Conservation (phyloP, 2,329 filamentous ascomycete genomes). For the Drechslera avenae region DNA sequence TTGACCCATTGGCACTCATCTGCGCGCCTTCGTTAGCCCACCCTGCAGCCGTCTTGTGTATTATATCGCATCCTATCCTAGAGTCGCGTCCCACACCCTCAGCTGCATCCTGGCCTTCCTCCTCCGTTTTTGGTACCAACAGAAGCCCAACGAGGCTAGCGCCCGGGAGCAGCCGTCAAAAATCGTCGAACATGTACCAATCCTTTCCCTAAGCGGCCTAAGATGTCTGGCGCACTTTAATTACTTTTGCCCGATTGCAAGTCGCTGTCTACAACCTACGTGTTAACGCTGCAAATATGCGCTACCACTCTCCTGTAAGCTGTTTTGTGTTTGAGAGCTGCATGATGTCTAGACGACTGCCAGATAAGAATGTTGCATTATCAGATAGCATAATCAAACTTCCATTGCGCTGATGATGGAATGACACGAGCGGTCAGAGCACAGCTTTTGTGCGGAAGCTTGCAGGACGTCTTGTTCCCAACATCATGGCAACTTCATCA, state of each 20-base stretch:
- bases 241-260: background rate
- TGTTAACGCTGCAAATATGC: background rate
- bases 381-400: too few relatives aligned
- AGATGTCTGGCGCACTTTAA: background rate
- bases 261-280: background rate
- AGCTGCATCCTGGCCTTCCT: background rate
- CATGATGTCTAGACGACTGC: background rate
- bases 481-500: too few relatives aligned
- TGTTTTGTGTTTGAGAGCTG: background rate
- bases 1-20: too few relatives aligned
- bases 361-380: too few relatives aligned
- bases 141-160: slow-evolving; percentile 17
- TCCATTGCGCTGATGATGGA: too few relatives aligned
- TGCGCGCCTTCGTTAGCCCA: too few relatives aligned
- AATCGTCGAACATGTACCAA: slow-evolving; percentile 12
- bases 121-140: background rate
- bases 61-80: background rate
- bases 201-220: slow-evolving; percentile 12
- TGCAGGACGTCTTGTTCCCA: too few relatives aligned
- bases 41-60: background rate
- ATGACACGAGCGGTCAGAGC: too few relatives aligned
- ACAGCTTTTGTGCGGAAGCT: too few relatives aligned
- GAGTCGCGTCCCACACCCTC: background rate
- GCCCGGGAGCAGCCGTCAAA: slow-evolving; percentile 32
- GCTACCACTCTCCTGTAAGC: background rate